A percentile compares a stretch with the other conserved stretches of the same genome.
Evolutionary conservation across 768 basidiomycete genomes (phyloP).

Genomic region (Dioszegia hungarica): DNA sequence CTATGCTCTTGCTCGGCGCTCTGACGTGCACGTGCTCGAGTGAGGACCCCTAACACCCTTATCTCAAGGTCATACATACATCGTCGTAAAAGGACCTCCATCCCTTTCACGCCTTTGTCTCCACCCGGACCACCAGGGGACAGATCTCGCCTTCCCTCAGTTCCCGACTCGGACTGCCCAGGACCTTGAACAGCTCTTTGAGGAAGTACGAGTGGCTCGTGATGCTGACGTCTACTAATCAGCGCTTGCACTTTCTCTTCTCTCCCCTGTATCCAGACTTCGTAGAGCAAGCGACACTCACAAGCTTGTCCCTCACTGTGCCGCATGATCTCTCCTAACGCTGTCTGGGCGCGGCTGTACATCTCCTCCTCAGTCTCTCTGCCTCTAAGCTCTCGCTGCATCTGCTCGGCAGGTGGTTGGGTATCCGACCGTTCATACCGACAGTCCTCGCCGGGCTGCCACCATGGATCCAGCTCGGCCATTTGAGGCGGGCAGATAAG

Average conservation of each 20-base stretch:
- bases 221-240: background rate
- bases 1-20: no score
- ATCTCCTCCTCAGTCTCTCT: background rate
- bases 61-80: no score
- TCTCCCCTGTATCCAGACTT: no score
- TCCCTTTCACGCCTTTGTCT: background rate
- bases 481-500: no score
- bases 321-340: background rate
- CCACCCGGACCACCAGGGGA: background rate
- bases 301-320: background rate
- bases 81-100: no score
- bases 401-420: background rate
- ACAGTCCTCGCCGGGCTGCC: background rate
- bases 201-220: background rate
- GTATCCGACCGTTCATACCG: background rate
- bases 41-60: no score
- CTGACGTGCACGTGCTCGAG: no score
- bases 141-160: background rate
- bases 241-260: no score
- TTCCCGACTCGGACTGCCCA: background rate
- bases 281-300: background rate
- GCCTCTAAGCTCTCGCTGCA: background rate
- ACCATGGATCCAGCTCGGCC: background rate
- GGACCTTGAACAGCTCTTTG: background rate
- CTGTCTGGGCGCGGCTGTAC: background rate